Base-by-base conservation (phyloP, 345 rosid genomes). In the Euphorbia tirucalli region DNA sequence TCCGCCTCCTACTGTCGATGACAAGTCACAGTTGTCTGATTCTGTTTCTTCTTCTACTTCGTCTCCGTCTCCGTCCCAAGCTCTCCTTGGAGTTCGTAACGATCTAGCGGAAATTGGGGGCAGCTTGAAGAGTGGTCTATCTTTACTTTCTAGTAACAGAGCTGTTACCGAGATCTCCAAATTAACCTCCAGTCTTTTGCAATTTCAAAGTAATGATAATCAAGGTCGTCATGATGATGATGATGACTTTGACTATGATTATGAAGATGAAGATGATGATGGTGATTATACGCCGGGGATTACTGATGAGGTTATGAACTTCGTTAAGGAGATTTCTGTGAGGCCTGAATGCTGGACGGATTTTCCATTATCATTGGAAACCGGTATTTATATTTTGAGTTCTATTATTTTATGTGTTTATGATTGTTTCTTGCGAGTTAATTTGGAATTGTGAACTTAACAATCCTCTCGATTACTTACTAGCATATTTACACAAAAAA, bases 51-150 rank as follows among this genome's bases (percentile, higher is more conserved):
- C 37, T 32, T 32, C 44, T 7, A 10, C 11, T 41, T 41, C 52
- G 19, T 82, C 79, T 25, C 13, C 54, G 24, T 25, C 56, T 15
- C 69, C 25, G 56, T 76, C 80, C 62, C 80, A 64, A 55, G 74
- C 74, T 39, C 86, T 90, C 6, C 11, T 65, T 15, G 91, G 91
- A 72, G 83, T 90, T 68, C 86, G 90, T 5, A 88, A 83, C 68
- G 91, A 90, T 86, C 86, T 90, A 0, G 89, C 80, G 0, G 96
- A 90, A 76, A 83, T 90, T 50, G 86, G 89, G 3, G 91, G 84
- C n/a, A 88, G 87, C 80, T 75, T 90, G 69, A 84, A 80, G 76
- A 75, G 61, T 22, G 88, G 93, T 16, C 76, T 87, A 13, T 82
- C 87, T 52, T 25, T 77, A 31, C 64, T 86, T 19, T 84, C 88